phyloP scores from a whole-genome alignment of 352 stramenopile species.

The Globisporangium middletonii region DNA sequence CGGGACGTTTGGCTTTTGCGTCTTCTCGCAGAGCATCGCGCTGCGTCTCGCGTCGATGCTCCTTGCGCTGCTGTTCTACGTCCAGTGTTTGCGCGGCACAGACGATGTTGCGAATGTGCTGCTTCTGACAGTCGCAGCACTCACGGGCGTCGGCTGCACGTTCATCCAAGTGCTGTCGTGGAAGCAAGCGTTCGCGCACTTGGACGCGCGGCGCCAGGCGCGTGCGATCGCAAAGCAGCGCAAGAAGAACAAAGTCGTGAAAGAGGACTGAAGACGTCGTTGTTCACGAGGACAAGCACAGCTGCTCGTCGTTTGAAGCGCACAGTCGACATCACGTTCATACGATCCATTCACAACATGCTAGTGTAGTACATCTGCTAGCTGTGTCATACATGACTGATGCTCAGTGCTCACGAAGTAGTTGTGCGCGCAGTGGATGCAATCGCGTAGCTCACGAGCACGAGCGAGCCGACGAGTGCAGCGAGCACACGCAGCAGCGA shows the following conservation, averaged over 20 bases:
- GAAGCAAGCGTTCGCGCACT: slow-evolving; percentile 41
- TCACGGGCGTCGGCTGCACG: slow-evolving; percentile 45
- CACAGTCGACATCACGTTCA: too few species aligned
- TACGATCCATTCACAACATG: too few species aligned
- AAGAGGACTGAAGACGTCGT: slow-evolving; percentile 7
- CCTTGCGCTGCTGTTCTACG: slow-evolving; percentile 21
- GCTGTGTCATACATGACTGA: not conserved
- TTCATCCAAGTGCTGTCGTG: slow-evolving; percentile 52
- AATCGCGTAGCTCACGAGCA: slow-evolving; percentile 34
- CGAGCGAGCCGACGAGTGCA: slow-evolving; percentile 25
- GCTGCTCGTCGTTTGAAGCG: too few species aligned
- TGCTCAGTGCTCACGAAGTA: not conserved
- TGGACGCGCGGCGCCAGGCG: slow-evolving; percentile 18
- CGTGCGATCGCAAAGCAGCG: slow-evolving; percentile 15
- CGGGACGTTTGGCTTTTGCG: slow-evolving; percentile 29
- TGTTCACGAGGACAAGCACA: not conserved
- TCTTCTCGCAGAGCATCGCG: slow-evolving; percentile 11
- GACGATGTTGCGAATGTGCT: slow-evolving; percentile 22
- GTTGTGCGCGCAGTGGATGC: slow-evolving; percentile 31
- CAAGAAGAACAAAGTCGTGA: slow-evolving; percentile 20
- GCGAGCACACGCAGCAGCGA: slow-evolving; percentile 20
- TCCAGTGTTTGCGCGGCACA: slow-evolving; percentile 16
- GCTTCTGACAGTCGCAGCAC: slow-evolving; percentile 31
- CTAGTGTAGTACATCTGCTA: too few species aligned
- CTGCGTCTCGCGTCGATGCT: slow-evolving; percentile 15